These are phyloP conservation scores for Diaporthe destruens DNA, from an alignment of 2,329 filamentous ascomycete genomes.

Conservation along the genomic window DNA sequence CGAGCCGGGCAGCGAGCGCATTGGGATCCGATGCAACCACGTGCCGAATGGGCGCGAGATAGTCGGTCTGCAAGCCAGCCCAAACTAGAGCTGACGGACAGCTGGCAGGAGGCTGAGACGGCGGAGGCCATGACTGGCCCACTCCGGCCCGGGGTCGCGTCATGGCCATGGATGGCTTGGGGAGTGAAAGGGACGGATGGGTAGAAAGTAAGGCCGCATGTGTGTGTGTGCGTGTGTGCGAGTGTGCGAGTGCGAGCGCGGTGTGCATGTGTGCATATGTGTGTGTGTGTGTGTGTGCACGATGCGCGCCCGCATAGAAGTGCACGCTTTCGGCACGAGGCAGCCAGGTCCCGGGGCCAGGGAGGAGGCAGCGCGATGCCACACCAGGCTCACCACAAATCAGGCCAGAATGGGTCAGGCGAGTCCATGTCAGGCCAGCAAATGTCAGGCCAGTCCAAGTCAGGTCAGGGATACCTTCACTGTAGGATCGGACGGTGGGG, in stretches of 20 bases:
- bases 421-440: constrained; percentile 10
- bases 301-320: neutral
- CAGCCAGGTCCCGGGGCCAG: constrained; percentile 19
- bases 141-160: constrained; percentile 18
- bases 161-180: constrained; percentile 17
- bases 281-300: neutral
- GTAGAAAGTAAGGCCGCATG: neutral
- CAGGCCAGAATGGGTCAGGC: constrained; percentile 25
- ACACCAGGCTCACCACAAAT: constrained; percentile 25
- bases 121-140: constrained; percentile 22
- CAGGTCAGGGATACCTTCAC: constrained; percentile 22
- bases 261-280: neutral
- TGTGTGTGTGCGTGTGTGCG: neutral
- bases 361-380: constrained; percentile 13
- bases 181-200: neutral
- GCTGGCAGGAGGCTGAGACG: constrained; percentile 29
- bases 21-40: constrained; percentile 31
- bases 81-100: constrained; percentile 32
- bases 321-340: constrained; percentile 22
- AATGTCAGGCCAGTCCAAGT: constrained; percentile 4
- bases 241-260: too few species aligned
- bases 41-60: constrained; percentile 24
- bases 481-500: constrained; percentile 22
- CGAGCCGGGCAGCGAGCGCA: constrained; percentile 28
- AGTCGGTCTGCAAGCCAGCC: constrained; percentile 28